phyloP scores from a whole-genome alignment of 805 yeast species.

The Sungouiozyma ichnusensis region DNA sequence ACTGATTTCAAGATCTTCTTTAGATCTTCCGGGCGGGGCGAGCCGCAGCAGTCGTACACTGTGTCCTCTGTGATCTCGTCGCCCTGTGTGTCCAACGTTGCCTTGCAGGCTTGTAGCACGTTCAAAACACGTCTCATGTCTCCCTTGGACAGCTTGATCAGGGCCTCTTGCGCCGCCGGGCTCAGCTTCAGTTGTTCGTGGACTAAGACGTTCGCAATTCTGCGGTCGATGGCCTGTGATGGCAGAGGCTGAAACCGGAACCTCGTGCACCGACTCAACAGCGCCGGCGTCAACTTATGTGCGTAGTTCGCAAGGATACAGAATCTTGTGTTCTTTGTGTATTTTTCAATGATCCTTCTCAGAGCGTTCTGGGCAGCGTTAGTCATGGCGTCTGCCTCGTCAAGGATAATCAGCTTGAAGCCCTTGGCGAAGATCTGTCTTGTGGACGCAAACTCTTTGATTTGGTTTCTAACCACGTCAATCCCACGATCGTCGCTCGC shows the following conservation, averaged over 20 bases:
- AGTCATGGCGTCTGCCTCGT: constrained; percentile 95
- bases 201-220: constrained; percentile 59
- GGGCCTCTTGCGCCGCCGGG: constrained; percentile 50
- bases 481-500: constrained; percentile 98
- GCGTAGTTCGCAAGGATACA: constrained; percentile 94
- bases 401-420: constrained; percentile 82
- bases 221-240: constrained; percentile 52
- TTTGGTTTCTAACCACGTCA: constrained; percentile 94
- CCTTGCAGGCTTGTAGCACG: constrained; percentile 87
- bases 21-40: constrained; percentile 83
- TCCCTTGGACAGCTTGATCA: constrained; percentile 71
- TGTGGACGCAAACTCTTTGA: constrained; percentile 92
- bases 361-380: constrained; percentile 77
- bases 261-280: constrained; percentile 87
- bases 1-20: constrained; percentile 66
- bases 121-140: constrained; percentile 95
- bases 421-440: constrained; percentile 83
- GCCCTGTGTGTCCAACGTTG: constrained; percentile 43
- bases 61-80: constrained; percentile 57
- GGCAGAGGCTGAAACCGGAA: constrained; percentile 84
- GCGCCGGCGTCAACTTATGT: constrained; percentile 90
- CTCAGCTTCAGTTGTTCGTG: constrained; percentile 53
- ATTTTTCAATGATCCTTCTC: constrained; percentile 75
- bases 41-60: constrained; percentile 92
- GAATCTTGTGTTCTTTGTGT: constrained; percentile 89